Percentiles rank a stretch among this genome's conserved stretches.
phyloP scores from a whole-genome alignment of 1,284 basidiomycete species.

The Ganoderma meredithae region DNA sequence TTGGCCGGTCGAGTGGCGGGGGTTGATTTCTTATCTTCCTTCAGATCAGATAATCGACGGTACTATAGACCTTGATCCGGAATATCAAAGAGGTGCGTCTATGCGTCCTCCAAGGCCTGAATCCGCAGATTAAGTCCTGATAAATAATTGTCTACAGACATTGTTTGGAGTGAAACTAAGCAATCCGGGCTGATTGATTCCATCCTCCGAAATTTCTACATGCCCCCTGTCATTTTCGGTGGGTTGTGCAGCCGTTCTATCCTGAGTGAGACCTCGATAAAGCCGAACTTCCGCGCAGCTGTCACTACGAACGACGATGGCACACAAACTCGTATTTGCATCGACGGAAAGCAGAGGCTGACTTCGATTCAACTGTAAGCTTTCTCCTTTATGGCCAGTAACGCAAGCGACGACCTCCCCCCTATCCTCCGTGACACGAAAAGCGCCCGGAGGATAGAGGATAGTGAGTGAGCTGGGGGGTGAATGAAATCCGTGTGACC shows the following conservation, averaged over 20 bases:
- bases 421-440: not conserved
- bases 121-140: not conserved
- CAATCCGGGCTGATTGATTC: conserved; percentile 51
- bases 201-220: conserved; percentile 51
- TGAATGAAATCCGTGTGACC: not conserved
- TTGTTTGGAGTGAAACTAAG: conserved; percentile 61
- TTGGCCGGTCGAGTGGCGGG: not conserved
- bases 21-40: conserved; percentile 9
- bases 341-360: conserved; percentile 82
- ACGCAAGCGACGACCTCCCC: not conserved
- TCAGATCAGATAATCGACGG: conserved; percentile 56
- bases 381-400: not conserved
- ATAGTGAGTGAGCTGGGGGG: conserved; percentile 1
- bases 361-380: conserved; percentile 72
- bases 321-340: conserved; percentile 68
- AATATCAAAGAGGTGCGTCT: conserved; percentile 57
- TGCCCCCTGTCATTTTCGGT: conserved; percentile 75
- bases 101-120: not conserved
- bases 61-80: conserved; percentile 56
- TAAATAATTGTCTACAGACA: conserved; percentile 41
- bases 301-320: conserved; percentile 62
- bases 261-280: not conserved
- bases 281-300: conserved; percentile 40
- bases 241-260: conserved; percentile 25
- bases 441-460: conserved; percentile 2